These are phyloP conservation scores for Flaveria floridana DNA, from an alignment of 140 eudicot genomes.

Conservation along the genomic window DNA sequence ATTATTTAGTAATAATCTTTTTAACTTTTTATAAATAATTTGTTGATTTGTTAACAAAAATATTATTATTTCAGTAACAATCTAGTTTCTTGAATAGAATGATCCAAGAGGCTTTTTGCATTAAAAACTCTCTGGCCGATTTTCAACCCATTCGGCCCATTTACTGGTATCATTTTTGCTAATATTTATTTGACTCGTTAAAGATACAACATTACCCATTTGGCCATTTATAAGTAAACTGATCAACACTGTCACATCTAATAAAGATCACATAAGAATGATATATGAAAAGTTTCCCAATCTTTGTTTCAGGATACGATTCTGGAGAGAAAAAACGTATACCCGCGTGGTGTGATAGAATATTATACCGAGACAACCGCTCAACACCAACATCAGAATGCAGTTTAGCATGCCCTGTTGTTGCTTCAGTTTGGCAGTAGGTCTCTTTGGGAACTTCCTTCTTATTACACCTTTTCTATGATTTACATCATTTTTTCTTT, in stretches of 20 bases:
- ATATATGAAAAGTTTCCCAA: not conserved
- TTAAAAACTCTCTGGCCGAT: not conserved
- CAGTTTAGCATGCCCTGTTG: conserved; percentile 85
- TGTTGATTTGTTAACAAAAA: not conserved
- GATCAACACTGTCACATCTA: not conserved
- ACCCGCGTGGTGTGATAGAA: conserved; percentile 98
- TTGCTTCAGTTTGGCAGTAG: conserved; percentile 70
- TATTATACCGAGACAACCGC: conserved; percentile 82
- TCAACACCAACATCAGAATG: conserved; percentile 57
- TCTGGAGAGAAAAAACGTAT: conserved; percentile 98
- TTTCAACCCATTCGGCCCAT: not conserved
- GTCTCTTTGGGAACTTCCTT: conserved; percentile 37
- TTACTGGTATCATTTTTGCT: not conserved
- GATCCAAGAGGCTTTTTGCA: not conserved
- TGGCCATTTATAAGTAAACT: not conserved
- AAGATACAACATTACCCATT: not conserved
- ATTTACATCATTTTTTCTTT: conserved; percentile 9
- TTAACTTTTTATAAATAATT: not conserved
- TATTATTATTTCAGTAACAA: not conserved
- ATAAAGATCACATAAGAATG: not conserved
- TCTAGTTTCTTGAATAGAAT: conserved; percentile 1
- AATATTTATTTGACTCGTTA: not conserved
- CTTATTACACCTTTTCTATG: not conserved
- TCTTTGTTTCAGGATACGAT: conserved; percentile 65
- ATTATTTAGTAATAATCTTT: not conserved